Conservation (phyloP, 345 rosid species). For the Moricandia moricandioides region DNA sequence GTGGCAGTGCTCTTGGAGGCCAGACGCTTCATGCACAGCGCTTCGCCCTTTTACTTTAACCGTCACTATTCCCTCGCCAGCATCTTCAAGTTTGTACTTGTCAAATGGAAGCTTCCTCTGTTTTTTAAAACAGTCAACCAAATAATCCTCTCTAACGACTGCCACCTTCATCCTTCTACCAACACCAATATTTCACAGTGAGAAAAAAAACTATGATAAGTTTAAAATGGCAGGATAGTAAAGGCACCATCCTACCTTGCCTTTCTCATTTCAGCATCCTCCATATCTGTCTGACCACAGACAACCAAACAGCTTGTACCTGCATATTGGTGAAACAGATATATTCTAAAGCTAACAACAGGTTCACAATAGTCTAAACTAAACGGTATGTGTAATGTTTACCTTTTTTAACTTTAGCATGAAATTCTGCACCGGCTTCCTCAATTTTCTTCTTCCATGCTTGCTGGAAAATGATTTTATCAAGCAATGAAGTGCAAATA, state of each 20-base stretch:
- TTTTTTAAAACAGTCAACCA: conserved; percentile 71
- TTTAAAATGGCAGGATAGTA: conserved; percentile 12
- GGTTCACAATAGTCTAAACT: conserved; percentile 8
- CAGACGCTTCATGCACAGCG: conserved; percentile 94
- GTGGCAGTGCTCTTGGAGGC: conserved; percentile 86
- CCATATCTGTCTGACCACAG: conserved; percentile 52
- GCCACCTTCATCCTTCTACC: conserved; percentile 89
- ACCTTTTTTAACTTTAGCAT: conserved; percentile 79
- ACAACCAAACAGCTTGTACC: conserved; percentile 82
- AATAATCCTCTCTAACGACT: conserved; percentile 77
- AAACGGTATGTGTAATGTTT: background rate
- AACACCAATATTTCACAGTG: conserved; percentile 3
- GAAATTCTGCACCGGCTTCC: conserved; percentile 70
- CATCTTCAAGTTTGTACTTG: conserved; percentile 66
- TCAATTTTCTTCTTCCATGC: conserved; percentile 78
- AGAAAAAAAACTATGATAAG: conserved; percentile 11
- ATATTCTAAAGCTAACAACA: background rate
- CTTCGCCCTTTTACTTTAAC: conserved; percentile 94
- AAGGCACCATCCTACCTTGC: conserved; percentile 65
- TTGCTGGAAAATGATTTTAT: conserved; percentile 50
- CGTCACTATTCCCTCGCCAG: conserved; percentile 70
- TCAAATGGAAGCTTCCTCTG: conserved; percentile 80
- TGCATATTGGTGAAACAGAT: conserved; percentile 42
- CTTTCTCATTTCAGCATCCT: conserved; percentile 63
- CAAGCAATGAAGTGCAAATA: conserved; percentile 19